Evolutionary conservation across 495 filamentous ascomycete genomes (phyloP).

Genomic region (Annulohypoxylon moriforme): DNA sequence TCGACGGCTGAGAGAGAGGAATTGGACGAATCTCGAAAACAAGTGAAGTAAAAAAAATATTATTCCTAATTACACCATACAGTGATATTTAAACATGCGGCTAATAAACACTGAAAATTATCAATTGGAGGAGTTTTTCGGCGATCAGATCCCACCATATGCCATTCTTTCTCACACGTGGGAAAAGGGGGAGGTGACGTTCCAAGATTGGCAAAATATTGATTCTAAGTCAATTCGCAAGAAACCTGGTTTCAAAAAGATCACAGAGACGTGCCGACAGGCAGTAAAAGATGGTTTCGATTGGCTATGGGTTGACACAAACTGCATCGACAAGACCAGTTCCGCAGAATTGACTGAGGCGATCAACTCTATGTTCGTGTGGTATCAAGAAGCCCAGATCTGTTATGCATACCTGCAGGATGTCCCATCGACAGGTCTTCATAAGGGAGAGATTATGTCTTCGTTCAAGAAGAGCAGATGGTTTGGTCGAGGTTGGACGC

Average conservation of each 20-base stretch:
- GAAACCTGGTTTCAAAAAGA: conserved; percentile 10
- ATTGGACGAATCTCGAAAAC: not conserved
- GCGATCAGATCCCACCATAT: conserved; percentile 42
- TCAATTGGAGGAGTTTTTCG: conserved; percentile 41
- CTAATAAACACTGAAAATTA: conserved; percentile 23
- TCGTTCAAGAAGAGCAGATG: conserved; percentile 41
- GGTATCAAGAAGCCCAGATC: conserved; percentile 50
- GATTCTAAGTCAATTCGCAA: not conserved
- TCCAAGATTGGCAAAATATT: conserved; percentile 43
- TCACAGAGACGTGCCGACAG: conserved; percentile 2
- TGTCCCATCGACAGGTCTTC: conserved; percentile 25
- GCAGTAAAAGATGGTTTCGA: not conserved
- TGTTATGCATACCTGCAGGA: conserved; percentile 60
- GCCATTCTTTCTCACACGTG: conserved; percentile 54
- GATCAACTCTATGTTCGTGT: conserved; percentile 50
- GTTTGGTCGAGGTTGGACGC: conserved; percentile 55
- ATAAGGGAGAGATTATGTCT: not conserved
- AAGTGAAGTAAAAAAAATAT: not conserved
- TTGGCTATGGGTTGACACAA: conserved; percentile 53
- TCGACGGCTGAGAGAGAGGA: no score
- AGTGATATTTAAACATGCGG: conserved; percentile 9
- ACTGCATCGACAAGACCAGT: conserved; percentile 59
- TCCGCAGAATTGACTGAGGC: conserved; percentile 53
- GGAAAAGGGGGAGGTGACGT: conserved; percentile 49
- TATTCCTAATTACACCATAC: not conserved